Percentiles rank a stretch among this genome's conserved stretches.
Evolutionary conservation across 1,284 basidiomycete genomes (phyloP).

Genomic region (Naganishia liquefaciens): DNA sequence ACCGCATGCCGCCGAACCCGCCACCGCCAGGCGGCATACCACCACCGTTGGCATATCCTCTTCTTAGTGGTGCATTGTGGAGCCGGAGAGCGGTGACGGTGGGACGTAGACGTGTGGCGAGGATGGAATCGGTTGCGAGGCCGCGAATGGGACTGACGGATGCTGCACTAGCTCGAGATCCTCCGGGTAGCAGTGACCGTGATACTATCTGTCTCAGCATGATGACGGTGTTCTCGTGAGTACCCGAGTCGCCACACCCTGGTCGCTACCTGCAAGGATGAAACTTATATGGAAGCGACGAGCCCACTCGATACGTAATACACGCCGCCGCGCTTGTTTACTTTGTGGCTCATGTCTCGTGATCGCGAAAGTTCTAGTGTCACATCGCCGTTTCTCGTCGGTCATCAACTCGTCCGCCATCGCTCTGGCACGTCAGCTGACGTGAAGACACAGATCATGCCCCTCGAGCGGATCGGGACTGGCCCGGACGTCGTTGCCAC

Average conservation of each 20-base stretch:
- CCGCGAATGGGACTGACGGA: conserved; percentile 1
- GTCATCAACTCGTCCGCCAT: not conserved
- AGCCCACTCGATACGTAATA: conserved; percentile 19
- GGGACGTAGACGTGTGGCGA: not conserved
- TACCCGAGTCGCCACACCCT: not conserved
- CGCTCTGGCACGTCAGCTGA: not conserved
- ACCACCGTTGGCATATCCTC: conserved; percentile 27
- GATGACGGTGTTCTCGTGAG: not conserved
- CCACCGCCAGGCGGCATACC: conserved; percentile 34
- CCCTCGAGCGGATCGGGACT: too few species aligned
- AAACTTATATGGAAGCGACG: not conserved
- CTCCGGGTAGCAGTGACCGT: conserved; percentile 3
- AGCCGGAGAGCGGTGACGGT: not conserved
- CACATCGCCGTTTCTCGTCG: conserved; percentile 21
- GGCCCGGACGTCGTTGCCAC: too few species aligned
- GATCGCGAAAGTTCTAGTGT: conserved; percentile 23
- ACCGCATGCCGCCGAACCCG: conserved; percentile 43
- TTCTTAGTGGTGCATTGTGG: not conserved
- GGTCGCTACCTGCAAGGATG: too few species aligned
- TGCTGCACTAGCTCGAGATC: not conserved
- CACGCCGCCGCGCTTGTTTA: conserved; percentile 4
- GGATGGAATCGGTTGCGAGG: conserved; percentile 1
- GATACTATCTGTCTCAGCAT: conserved; percentile 3
- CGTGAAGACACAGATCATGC: too few species aligned
- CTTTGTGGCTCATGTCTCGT: conserved; percentile 16